Evolutionary conservation across 1,139 yeast genomes (phyloP), one percentile per base, ranked within the genome.

Genomic region (Yamadazyma blattariae): DNA sequence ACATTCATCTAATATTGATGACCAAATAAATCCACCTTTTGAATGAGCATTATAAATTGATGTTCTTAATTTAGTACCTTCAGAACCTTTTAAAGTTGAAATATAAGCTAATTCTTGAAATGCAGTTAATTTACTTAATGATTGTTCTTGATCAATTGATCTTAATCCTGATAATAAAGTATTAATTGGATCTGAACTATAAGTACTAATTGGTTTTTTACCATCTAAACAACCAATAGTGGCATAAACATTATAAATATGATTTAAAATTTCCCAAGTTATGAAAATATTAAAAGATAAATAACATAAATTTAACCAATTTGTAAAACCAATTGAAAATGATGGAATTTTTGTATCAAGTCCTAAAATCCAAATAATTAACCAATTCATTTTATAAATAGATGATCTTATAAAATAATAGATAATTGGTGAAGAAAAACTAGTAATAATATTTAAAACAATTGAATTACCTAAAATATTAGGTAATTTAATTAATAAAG

Each of bases 141-240:
- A 78, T 37, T 74, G 66, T 13, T 67, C 64, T 0, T 66, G 61
- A 15, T 61, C 64, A 8, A 58, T 54, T 39, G 69, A 69, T 29
- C 74, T 69, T 44, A 90, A 67, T 0, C 97, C 97, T 3, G 83
- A 70, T 9, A 89, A 59, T 34, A 90, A 64, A 2, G 95, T 82
- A 32, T 77, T 81, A 37, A 86, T 72, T 3, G 90, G 92, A 42
- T 85, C 88, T 0, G 81, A 60, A 13, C 92, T 79, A 33, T 77
- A 68, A 6, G 79, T 67, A 29, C 92, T 80, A 21, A 89, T 71
- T 15, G 86, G 79, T 39, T 77, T 79, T 18, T 82, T 81, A 23
- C 87, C 79, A 49, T 84, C 88, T 33, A 84, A 58, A 46, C 97
- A 92, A 0, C 97, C 96, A 41, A 86, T 73, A 7, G 89, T 74